Conservation (phyloP, 441 rosid species). For the Erodium texanum region DNA sequence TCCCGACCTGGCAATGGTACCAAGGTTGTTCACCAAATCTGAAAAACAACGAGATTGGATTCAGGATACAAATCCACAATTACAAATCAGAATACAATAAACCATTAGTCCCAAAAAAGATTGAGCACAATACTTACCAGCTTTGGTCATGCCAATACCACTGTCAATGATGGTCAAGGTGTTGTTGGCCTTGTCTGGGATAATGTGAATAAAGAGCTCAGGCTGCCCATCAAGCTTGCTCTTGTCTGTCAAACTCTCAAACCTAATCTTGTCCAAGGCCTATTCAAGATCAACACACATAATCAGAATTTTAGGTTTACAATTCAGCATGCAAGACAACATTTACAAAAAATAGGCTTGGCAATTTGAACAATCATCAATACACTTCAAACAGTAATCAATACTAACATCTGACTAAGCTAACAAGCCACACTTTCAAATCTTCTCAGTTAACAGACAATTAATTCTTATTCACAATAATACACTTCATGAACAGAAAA, state of each 20-base stretch:
- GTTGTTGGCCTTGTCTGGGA: conserved; percentile 64
- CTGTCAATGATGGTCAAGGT: conserved; percentile 59
- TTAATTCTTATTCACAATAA: too few relatives aligned
- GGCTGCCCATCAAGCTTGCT: conserved; percentile 80
- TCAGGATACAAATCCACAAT: background rate
- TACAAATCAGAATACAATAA: background rate
- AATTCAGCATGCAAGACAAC: background rate
- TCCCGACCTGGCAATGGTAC: conserved; percentile 96
- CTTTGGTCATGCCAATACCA: conserved; percentile 79
- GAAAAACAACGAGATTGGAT: background rate
- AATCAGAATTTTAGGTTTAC: background rate
- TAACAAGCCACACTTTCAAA: too few relatives aligned
- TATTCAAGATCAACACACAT: conserved; percentile 1
- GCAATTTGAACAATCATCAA: too few relatives aligned
- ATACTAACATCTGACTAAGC: too few relatives aligned
- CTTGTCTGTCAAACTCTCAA: conserved; percentile 74
- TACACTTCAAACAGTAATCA: too few relatives aligned
- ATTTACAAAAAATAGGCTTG: too few relatives aligned
- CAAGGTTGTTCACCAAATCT: conserved; percentile 88
- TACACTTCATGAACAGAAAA: too few relatives aligned
- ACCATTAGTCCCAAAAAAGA: too few relatives aligned
- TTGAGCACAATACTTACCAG: conserved; percentile 32
- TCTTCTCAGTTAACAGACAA: too few relatives aligned
- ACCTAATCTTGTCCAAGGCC: conserved; percentile 79
- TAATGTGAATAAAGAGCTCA: conserved; percentile 58